These are phyloP conservation scores for Lentinula detonsa DNA, from an alignment of 768 basidiomycete species.

Conservation along the genomic window DNA sequence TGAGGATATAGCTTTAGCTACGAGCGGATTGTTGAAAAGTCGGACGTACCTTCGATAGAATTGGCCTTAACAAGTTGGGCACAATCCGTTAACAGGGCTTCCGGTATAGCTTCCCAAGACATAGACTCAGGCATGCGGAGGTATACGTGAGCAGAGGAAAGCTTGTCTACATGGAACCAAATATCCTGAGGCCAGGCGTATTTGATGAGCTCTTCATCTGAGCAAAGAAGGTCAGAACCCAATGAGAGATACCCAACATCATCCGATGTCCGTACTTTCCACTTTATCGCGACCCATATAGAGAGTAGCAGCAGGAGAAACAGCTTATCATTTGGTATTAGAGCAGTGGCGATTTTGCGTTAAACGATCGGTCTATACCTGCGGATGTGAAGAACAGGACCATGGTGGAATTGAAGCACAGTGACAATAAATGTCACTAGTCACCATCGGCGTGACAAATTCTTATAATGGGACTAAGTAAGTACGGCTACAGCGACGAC, in stretches of 20 bases:
- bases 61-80: slow-evolving; percentile 97
- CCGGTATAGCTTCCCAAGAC: slow-evolving; percentile 85
- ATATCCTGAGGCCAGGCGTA: slow-evolving; percentile 87
- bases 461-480: too few species aligned
- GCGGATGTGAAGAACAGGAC: slow-evolving; percentile 61
- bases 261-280: slow-evolving; percentile 55
- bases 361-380: slow-evolving; percentile 20
- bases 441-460: background rate
- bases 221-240: background rate
- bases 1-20: background rate
- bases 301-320: slow-evolving; percentile 59
- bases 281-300: slow-evolving; percentile 99
- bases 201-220: slow-evolving; percentile 94
- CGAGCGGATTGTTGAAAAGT: background rate
- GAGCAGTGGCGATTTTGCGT: background rate
- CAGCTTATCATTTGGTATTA: slow-evolving; percentile 30
- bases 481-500: too few species aligned
- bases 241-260: background rate
- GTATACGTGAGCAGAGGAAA: slow-evolving; percentile 96
- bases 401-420: slow-evolving; percentile 27
- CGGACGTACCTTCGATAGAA: slow-evolving; percentile 78
- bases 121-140: slow-evolving; percentile 82
- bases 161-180: slow-evolving; percentile 98
- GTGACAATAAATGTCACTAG: background rate
- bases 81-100: slow-evolving; percentile 72